A percentile compares a stretch with the other conserved stretches of the same genome.
Evolutionary conservation across 2,329 filamentous ascomycete genomes (phyloP).

Genomic region (Aureobasidium sp.): DNA sequence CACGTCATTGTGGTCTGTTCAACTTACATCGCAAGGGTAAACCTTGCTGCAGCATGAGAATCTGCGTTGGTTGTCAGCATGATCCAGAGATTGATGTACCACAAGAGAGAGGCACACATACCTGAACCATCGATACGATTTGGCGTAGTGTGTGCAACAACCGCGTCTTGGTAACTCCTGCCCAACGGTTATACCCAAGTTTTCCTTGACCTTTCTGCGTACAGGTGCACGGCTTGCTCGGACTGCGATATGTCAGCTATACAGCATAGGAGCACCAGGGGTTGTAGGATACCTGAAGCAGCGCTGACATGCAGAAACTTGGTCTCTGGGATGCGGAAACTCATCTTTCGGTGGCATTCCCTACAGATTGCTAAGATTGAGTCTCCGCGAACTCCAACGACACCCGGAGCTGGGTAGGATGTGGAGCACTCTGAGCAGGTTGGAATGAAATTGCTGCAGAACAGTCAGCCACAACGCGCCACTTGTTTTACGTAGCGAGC

Average conservation of each 20-base stretch:
- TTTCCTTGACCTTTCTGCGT: slow-evolving; percentile 39
- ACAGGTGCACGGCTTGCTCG: slow-evolving; percentile 25
- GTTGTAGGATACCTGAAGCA: slow-evolving; percentile 31
- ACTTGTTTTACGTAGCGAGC: background rate
- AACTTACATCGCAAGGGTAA: slow-evolving; percentile 48
- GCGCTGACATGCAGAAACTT: slow-evolving; percentile 66
- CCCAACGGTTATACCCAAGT: slow-evolving; percentile 48
- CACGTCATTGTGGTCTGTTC: background rate
- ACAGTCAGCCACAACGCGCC: background rate
- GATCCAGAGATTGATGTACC: background rate
- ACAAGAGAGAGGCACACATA: slow-evolving; percentile 21
- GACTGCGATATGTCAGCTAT: slow-evolving; percentile 16
- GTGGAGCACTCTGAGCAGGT: slow-evolving; percentile 73
- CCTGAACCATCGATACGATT: slow-evolving; percentile 52
- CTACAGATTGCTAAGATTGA: slow-evolving; percentile 68
- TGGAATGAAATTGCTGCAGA: slow-evolving; percentile 62
- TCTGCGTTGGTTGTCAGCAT: slow-evolving; percentile 26
- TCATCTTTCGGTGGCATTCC: slow-evolving; percentile 73
- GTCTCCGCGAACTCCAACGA: slow-evolving; percentile 68
- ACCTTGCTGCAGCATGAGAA: slow-evolving; percentile 53
- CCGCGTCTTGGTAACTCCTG: slow-evolving; percentile 48
- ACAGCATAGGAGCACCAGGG: background rate
- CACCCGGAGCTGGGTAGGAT: slow-evolving; percentile 52
- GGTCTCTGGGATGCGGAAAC: slow-evolving; percentile 69
- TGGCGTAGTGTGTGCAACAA: slow-evolving; percentile 48